Conservation (phyloP, 495 filamentous ascomycete species). For the Durotheca rogersii region DNA sequence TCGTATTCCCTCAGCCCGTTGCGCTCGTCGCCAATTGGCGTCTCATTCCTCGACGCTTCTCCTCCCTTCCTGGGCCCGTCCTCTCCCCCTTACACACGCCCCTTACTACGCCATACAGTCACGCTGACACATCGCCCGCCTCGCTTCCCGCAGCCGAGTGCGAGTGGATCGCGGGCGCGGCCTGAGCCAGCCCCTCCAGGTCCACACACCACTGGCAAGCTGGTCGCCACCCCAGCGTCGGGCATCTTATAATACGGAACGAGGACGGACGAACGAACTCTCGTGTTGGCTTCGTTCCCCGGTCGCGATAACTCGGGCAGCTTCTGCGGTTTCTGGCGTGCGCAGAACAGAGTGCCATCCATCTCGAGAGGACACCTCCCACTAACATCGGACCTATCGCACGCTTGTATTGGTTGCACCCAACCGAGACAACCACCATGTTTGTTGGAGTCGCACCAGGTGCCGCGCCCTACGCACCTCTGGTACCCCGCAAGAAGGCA, state of each 20-base stretch:
- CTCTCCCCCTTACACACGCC: not conserved
- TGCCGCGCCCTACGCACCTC: constrained; percentile 18
- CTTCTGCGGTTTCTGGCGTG: constrained; percentile 12
- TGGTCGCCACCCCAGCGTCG: not conserved
- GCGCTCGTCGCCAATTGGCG: constrained; percentile 9
- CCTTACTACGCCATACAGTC: not conserved
- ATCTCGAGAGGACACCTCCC: not conserved
- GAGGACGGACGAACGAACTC: no score
- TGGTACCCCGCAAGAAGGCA: constrained; percentile 38
- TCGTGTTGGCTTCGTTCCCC: no score
- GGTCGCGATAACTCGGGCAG: not conserved
- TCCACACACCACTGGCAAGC: not conserved
- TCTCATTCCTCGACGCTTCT: not conserved
- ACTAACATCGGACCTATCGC: not conserved
- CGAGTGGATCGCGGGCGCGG: constrained; percentile 17
- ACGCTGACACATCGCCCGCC: constrained; percentile 22
- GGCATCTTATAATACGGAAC: no score
- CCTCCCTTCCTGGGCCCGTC: constrained; percentile 4
- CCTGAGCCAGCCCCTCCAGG: constrained; percentile 1
- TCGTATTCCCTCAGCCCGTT: no score
- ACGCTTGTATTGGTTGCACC: constrained; percentile 13
- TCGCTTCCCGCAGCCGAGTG: constrained; percentile 16
- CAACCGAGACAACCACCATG: constrained; percentile 20
- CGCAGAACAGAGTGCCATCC: constrained; percentile 10
- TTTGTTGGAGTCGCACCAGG: constrained; percentile 25